Evolutionary conservation across 352 stramenopile species (phyloP).

Genomic region (Pythium chondricola): DNA sequence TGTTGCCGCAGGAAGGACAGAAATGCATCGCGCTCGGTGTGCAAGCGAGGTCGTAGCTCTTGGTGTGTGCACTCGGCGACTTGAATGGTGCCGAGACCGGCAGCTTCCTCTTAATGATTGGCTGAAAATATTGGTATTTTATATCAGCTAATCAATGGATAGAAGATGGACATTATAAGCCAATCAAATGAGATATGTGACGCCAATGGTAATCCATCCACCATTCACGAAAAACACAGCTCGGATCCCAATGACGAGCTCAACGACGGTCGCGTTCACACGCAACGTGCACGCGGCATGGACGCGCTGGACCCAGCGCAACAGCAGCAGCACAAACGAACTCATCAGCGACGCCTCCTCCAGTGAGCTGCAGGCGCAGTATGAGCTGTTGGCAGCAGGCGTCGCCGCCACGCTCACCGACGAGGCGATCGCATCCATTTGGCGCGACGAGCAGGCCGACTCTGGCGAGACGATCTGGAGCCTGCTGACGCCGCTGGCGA

Average conservation of each 20-base stretch:
- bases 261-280: slow-evolving; percentile 16
- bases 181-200: too few relatives aligned
- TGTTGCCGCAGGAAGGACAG: slow-evolving; percentile 87
- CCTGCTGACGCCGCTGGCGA: slow-evolving; percentile 35
- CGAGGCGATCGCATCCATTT: slow-evolving; percentile 13
- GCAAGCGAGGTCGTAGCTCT: not conserved
- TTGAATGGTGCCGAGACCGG: too few relatives aligned
- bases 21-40: slow-evolving; percentile 65
- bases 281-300: slow-evolving; percentile 16
- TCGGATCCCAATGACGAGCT: not conserved
- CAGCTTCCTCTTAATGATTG: too few relatives aligned
- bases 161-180: too few relatives aligned
- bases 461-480: slow-evolving; percentile 15
- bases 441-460: slow-evolving; percentile 9
- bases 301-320: slow-evolving; percentile 17
- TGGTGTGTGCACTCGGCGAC: too few relatives aligned
- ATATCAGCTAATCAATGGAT: too few relatives aligned
- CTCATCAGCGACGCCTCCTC: not conserved
- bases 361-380: slow-evolving; percentile 38
- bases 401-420: slow-evolving; percentile 13
- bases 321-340: not conserved
- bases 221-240: too few relatives aligned
- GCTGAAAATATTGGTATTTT: too few relatives aligned
- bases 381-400: slow-evolving; percentile 25
- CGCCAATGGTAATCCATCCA: too few relatives aligned